These are phyloP conservation scores for Butyriboletus pseudospeciosus DNA, from an alignment of 1,284 basidiomycete species.

Conservation along the genomic window DNA sequence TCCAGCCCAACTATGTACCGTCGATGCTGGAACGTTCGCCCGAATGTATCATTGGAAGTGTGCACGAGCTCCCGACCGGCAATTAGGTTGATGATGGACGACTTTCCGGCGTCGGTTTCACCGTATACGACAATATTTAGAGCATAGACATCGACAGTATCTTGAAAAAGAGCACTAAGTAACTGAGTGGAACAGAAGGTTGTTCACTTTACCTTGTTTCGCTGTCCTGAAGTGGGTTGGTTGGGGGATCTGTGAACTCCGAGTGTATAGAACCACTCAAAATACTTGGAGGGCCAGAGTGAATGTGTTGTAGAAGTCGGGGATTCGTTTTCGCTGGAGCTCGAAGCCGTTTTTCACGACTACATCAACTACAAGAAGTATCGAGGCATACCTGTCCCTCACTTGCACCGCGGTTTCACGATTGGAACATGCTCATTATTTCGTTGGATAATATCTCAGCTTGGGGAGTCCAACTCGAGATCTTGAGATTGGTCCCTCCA, in stretches of 20 bases:
- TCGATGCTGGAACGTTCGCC: not conserved
- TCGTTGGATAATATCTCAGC: no score
- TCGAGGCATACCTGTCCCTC: not conserved
- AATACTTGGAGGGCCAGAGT: not conserved
- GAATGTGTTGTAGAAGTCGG: no score
- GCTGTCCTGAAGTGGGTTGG: not conserved
- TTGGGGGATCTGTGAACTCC: no score
- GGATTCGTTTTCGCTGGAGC: not conserved
- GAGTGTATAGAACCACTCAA: not conserved
- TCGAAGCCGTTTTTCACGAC: not conserved
- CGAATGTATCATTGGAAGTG: slow-evolving; percentile 1
- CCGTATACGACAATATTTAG: slow-evolving; percentile 7
- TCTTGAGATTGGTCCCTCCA: no score
- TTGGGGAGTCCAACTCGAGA: no score
- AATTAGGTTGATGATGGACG: slow-evolving; percentile 9
- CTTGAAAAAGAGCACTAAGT: not conserved
- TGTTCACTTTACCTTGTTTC: not conserved
- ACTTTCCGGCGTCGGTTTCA: slow-evolving; percentile 6
- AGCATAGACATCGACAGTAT: not conserved
- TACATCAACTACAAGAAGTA: not conserved
- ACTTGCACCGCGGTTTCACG: not conserved
- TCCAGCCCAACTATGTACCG: not conserved
- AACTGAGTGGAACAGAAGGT: not conserved
- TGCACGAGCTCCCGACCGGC: not conserved
- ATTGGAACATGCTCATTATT: no score